Percentiles rank a stretch among this genome's conserved stretches.
Evolutionary conservation across 257 asterid genomes (phyloP).

Genomic region (Penstemon eatonii): DNA sequence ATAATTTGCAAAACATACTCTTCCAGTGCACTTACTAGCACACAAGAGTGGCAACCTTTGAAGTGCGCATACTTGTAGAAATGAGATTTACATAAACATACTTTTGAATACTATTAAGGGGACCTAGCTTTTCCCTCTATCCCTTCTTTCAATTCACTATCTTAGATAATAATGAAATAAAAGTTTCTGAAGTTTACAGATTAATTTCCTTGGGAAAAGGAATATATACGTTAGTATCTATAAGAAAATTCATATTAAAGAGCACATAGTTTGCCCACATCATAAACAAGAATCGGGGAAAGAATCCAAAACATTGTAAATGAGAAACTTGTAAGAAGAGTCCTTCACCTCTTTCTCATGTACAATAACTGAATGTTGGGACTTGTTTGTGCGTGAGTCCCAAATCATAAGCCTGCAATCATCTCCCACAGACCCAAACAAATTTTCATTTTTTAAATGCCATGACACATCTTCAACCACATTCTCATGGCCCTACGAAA

Average conservation of each 20-base stretch:
- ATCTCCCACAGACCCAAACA: conserved; percentile 98
- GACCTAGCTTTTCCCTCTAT: background rate
- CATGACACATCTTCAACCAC: conserved; percentile 92
- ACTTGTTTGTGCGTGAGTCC: conserved; percentile 86
- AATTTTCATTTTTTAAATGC: conserved; percentile 72
- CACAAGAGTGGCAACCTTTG: background rate
- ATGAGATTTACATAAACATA: background rate
- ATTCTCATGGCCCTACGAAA: conserved; percentile 66
- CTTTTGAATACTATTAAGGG: background rate
- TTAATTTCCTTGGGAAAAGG: background rate
- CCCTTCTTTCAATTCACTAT: background rate
- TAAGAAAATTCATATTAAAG: background rate
- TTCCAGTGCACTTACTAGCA: background rate
- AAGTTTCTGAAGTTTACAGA: background rate
- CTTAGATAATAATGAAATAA: background rate
- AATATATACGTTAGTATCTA: background rate
- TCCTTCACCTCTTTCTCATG: conserved; percentile 80
- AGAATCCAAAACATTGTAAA: conserved; percentile 1
- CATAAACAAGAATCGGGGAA: background rate
- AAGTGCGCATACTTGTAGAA: background rate
- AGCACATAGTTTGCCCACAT: background rate
- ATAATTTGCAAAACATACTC: background rate
- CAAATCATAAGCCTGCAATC: conserved; percentile 86
- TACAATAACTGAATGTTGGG: conserved; percentile 61
- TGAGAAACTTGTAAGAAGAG: conserved; percentile 9